phyloP scores from a whole-genome alignment of 768 basidiomycete genomes.

The Russula griseocarnosa region DNA sequence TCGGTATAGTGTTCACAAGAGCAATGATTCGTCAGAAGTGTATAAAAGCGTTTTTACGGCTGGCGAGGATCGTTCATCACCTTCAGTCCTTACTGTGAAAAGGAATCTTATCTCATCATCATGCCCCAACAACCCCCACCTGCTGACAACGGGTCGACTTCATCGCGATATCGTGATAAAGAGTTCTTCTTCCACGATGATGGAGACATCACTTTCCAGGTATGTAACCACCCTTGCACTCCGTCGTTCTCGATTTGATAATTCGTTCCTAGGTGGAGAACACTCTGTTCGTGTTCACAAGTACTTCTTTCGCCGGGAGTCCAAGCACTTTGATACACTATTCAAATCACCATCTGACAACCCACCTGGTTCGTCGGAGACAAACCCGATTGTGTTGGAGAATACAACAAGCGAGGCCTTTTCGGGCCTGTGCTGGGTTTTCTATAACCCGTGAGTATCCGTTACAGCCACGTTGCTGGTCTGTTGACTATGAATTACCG shows the following conservation, averaged over 20 bases:
- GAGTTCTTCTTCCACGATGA: not conserved
- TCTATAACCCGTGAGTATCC: slow-evolving; percentile 35
- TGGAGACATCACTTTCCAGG: not conserved
- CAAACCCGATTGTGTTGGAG: slow-evolving; percentile 33
- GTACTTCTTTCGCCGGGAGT: slow-evolving; percentile 61
- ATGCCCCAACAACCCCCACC: not conserved
- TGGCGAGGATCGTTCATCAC: not conserved
- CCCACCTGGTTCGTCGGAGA: slow-evolving; percentile 33
- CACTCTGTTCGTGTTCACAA: slow-evolving; percentile 54
- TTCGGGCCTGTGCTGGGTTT: slow-evolving; percentile 33
- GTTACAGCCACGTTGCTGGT: slow-evolving; percentile 29
- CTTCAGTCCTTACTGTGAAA: not conserved
- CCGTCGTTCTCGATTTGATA: not conserved
- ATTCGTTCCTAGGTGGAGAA: slow-evolving; percentile 51
- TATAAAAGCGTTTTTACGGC: slow-evolving; percentile 7
- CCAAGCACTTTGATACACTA: slow-evolving; percentile 40
- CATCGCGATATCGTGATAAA: not conserved
- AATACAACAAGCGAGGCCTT: slow-evolving; percentile 32
- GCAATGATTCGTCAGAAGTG: not conserved
- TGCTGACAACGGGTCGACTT: accelerated
- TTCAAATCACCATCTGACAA: slow-evolving; percentile 26
- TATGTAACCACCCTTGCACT: not conserved
- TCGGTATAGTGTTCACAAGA: too few relatives aligned
- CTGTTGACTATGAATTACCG: slow-evolving; percentile 24
- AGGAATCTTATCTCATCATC: not conserved